Base-by-base conservation (phyloP, 2,329 filamentous ascomycete genomes). In the Neonectria coccinea region DNA sequence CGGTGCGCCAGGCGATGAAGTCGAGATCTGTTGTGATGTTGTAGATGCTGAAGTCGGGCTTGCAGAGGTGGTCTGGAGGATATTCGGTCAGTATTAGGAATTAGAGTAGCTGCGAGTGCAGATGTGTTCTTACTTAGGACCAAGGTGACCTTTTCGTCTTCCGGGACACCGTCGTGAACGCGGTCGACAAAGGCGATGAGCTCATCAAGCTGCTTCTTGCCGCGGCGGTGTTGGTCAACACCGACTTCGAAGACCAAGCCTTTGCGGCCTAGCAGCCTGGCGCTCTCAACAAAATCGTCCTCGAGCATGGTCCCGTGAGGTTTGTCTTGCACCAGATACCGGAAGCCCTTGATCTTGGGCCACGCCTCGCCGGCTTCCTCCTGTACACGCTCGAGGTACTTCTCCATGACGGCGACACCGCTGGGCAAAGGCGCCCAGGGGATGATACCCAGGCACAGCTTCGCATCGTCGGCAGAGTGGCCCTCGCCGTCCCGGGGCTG, bases 361-460 rank as follows among this genome's bases (percentile, higher is more conserved):
- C 89, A 96, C 16, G 86, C 84, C 45, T 84, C 82, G 1, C 91
- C 92, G 0, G 90, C 89, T 58, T 81, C 82, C 66, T 87, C 81
- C 75, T 88, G 81, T 3, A 89, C 92, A 16, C 83, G 74, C 0
- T 78, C 78, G 6, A 97, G 81, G 77, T 97, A 97, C 67, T 80
- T 78, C 66, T 86, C 81, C 75, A 97, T 79, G 0, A 83, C 84
- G 6, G 78, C 81, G 0, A 85, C 75, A 0, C 92, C 89, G 45
- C 88, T 87, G 10, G 91, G 87, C 53, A 97, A 76, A 0, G 94
- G 94, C n/a, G 93, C 94, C 92, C 93, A 97, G 1, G 93, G 89
- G 4, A 97, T 85, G 67, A 94, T 87, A 0, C 86, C 94, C 2
- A 90, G 81, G 70, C 92, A 89, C 20, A 90, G 80, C 25, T 80